Evolutionary conservation across 306 rosid genomes (phyloP).

Genomic region (Bauhinia variegata): DNA sequence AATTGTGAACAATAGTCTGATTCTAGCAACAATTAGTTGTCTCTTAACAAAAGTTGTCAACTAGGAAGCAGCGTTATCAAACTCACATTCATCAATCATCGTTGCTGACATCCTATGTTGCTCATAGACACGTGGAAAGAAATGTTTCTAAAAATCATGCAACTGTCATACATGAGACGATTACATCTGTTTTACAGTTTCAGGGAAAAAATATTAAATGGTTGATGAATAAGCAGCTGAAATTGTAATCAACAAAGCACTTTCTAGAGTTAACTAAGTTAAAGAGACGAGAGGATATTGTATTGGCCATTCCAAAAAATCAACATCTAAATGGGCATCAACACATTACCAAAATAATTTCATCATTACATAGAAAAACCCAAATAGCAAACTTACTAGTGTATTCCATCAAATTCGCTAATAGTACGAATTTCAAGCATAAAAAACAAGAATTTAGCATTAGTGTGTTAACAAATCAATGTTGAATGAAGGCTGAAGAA

Average conservation of each 20-base stretch:
- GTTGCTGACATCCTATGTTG: background rate
- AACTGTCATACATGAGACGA: background rate
- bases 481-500: conserved; percentile 21
- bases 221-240: conserved; percentile 8
- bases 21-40: background rate
- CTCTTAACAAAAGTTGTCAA: conserved; percentile 12
- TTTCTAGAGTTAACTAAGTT: no score
- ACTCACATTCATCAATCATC: background rate
- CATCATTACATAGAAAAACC: conserved; percentile 17
- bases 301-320: no score
- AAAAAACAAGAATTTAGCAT: conserved; percentile 5
- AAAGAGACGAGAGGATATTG: no score
- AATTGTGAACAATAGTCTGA: conserved; percentile 12
- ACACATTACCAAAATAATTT: conserved; percentile 20
- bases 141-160: conserved; percentile 1
- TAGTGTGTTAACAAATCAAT: background rate
- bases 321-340: conserved; percentile 7
- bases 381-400: conserved; percentile 7
- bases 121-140: conserved; percentile 10
- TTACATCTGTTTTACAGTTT: background rate
- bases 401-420: conserved; percentile 28
- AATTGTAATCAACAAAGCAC: background rate
- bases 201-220: no score
- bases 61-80: conserved; percentile 3
- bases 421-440: background rate